These are phyloP conservation scores for Fonsecaea erecta DNA, from an alignment of 2,329 filamentous ascomycete species.

Conservation along the genomic window DNA sequence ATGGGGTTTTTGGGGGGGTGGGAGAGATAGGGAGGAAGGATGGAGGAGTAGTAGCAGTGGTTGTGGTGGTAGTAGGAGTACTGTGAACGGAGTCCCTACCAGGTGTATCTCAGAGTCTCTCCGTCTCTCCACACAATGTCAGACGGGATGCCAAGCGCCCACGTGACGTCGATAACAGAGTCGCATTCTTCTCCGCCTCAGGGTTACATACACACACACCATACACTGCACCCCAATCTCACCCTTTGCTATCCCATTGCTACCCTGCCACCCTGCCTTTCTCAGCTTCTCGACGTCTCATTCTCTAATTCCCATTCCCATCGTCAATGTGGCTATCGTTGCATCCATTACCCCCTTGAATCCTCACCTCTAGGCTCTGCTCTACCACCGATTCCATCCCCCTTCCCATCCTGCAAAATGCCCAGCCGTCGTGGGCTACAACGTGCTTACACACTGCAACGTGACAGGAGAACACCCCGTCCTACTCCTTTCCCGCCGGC, in stretches of 20 bases:
- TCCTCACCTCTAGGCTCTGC: neutral
- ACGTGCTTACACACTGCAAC: slow-evolving; percentile 31
- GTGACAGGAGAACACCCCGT: slow-evolving; percentile 21
- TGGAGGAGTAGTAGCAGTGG: slow-evolving; percentile 1
- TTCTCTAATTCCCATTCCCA: slow-evolving; percentile 31
- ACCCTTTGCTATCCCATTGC: slow-evolving; percentile 4
- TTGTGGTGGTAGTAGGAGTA: neutral
- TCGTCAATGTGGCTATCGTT: slow-evolving; percentile 25
- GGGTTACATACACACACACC: slow-evolving; percentile 34
- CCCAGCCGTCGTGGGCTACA: slow-evolving; percentile 19
- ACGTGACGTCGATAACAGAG: slow-evolving; percentile 28
- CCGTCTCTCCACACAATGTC: too few relatives aligned
- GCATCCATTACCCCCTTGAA: slow-evolving; percentile 15
- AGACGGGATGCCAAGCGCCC: neutral
- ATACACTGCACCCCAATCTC: too few relatives aligned
- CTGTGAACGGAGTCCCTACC: too few relatives aligned
- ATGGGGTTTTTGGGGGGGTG: too few relatives aligned
- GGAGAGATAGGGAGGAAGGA: neutral
- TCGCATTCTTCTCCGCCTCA: slow-evolving; percentile 27
- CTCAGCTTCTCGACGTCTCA: slow-evolving; percentile 23
- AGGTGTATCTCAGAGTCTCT: too few relatives aligned
- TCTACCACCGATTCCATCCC: neutral
- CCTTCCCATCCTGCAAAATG: neutral
- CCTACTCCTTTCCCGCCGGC: slow-evolving; percentile 1
- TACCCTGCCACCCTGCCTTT: slow-evolving; percentile 11